Evolutionary conservation across 805 yeast genomes (phyloP).

Genomic region (Ogataea glucozyma): DNA sequence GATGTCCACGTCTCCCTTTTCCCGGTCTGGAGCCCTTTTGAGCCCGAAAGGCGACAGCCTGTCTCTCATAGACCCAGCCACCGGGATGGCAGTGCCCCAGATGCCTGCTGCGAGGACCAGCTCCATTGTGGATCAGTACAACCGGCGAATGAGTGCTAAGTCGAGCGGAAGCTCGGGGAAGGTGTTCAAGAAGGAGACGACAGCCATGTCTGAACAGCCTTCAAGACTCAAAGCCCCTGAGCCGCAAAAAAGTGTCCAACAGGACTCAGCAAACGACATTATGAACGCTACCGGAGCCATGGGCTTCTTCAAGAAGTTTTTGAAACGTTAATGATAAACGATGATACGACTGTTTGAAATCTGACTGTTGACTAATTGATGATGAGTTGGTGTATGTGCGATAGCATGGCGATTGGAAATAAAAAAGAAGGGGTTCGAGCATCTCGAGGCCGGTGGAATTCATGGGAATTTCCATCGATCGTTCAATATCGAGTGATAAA

Average conservation of each 20-base stretch:
- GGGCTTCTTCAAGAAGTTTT: constrained; percentile 20
- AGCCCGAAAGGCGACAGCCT: constrained; percentile 3
- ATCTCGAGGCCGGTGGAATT: no score
- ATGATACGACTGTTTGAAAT: no score
- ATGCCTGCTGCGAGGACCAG: constrained; percentile 8
- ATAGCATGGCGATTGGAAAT: no score
- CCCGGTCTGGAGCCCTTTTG: constrained; percentile 2
- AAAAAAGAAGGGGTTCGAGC: no score
- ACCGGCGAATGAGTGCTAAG: constrained; percentile 31
- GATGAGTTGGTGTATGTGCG: no score
- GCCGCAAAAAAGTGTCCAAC: not conserved
- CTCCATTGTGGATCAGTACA: constrained; percentile 34
- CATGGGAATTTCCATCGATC: no score
- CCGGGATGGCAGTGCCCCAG: constrained; percentile 21
- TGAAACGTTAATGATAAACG: constrained; percentile 13
- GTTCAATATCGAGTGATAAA: no score
- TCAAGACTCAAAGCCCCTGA: not conserved
- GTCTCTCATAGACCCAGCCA: constrained; percentile 15
- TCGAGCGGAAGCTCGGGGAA: constrained; percentile 5
- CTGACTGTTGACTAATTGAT: no score
- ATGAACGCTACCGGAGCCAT: not conserved
- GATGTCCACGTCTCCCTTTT: constrained; percentile 4
- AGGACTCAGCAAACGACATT: not conserved
- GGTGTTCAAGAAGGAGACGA: not conserved
- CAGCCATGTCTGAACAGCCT: not conserved